Base-by-base conservation (phyloP, 1,139 yeast species). In the Taphrina betulina region DNA sequence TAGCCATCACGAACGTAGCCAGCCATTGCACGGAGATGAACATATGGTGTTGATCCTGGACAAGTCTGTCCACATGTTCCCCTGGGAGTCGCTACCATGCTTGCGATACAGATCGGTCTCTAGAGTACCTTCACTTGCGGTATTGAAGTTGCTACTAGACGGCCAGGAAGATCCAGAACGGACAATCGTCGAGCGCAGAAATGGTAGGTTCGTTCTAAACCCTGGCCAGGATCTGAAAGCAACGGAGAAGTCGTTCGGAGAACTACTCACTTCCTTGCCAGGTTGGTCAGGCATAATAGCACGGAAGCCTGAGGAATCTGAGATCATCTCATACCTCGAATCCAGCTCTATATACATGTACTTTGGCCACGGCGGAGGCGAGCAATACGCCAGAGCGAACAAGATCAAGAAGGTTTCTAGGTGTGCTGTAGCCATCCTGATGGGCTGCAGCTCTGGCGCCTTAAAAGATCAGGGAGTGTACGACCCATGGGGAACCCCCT, bases 281-380 rank as follows among this genome's bases (percentile, higher is more conserved):
- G 60, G 52, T 7, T 56, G 59, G 60, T 26, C 46, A 7, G 59
- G 59, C 24, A 58, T 77, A 0, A 68, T 75, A 4, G 84, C 85
- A 0, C 60, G 63, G 10, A 72, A 70, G 41, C 96, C 96, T 0
- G 64, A 73, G 0, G 89, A 84, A 59, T 71, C 71, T 0, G 73
- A 76, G 12, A 68, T 85, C 24, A 62, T 72, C 1, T 50, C 66
- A 0, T 72, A 74, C 19, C 66, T 86, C 19, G 61, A 66, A 1
- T 57, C 66, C 0, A 72, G 78, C 1, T 76, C 79, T 37, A 63
- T 86, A n/a, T 85, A 84, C 64, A 73, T 92, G 10, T 57, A 87
- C 66, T 76, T 90, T 60, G 98, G 98, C 0, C 98, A 92, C 70
- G 96, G 97, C 0, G 95, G 96, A 1, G 95, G 97, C 28, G 95